Evolutionary conservation across 2,329 filamentous ascomycete species (phyloP).

Genomic region (Mollisiaceae sp.): DNA sequence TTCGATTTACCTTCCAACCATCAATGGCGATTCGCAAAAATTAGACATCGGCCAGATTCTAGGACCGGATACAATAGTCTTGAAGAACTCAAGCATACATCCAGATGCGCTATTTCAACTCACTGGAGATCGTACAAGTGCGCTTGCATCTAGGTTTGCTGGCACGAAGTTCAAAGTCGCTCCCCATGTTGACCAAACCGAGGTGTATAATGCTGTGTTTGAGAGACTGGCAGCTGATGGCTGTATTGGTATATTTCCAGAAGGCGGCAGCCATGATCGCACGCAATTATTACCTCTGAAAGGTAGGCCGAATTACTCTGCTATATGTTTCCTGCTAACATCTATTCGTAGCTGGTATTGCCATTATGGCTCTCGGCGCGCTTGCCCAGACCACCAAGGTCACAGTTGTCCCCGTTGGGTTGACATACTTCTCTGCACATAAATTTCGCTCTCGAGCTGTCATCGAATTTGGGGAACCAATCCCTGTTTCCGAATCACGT

Average conservation of each 20-base stretch:
- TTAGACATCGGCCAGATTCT: slow-evolving; percentile 24
- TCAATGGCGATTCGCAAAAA: slow-evolving; percentile 29
- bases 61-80: slow-evolving; percentile 11
- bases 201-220: slow-evolving; percentile 93
- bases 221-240: slow-evolving; percentile 78
- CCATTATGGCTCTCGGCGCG: slow-evolving; percentile 68
- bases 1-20: slow-evolving; percentile 25
- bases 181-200: slow-evolving; percentile 90
- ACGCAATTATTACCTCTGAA: slow-evolving; percentile 91
- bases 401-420: slow-evolving; percentile 92
- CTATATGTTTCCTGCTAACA: not conserved
- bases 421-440: slow-evolving; percentile 99
- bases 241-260: slow-evolving; percentile 94
- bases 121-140: not conserved
- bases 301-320: slow-evolving; percentile 33
- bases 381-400: slow-evolving; percentile 82
- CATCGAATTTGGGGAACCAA: slow-evolving; percentile 89
- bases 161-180: slow-evolving; percentile 76
- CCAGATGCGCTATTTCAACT: slow-evolving; percentile 18
- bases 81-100: slow-evolving; percentile 16
- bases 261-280: slow-evolving; percentile 94
- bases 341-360: slow-evolving; percentile 23
- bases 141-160: slow-evolving; percentile 44
- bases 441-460: slow-evolving; percentile 96
- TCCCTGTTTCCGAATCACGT: slow-evolving; percentile 80